Conservation (phyloP, 1,284 basidiomycete species). For the Cryptococcus wingfieldii region DNA sequence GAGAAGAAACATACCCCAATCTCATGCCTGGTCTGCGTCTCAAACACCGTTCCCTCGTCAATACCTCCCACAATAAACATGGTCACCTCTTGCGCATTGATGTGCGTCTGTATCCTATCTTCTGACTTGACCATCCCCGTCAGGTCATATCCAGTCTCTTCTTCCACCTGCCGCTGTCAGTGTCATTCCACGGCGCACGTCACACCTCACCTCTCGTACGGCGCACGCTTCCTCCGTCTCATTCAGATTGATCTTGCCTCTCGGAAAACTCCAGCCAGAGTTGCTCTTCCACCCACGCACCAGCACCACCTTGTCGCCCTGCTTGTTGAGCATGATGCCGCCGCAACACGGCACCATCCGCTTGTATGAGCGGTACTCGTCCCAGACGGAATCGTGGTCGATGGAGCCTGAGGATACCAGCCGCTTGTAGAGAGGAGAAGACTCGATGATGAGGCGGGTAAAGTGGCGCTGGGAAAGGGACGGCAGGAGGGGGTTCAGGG, state of each 20-base stretch:
- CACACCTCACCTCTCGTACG: constrained; percentile 69
- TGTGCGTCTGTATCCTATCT: constrained; percentile 78
- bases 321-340: constrained; percentile 86
- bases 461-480: constrained; percentile 87
- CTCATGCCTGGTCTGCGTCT: constrained; percentile 94
- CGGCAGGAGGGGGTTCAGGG: constrained; percentile 80
- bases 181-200: neutral
- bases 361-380: constrained; percentile 74
- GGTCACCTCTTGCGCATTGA: constrained; percentile 83
- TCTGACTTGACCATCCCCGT: constrained; percentile 63
- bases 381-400: constrained; percentile 48
- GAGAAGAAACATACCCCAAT: constrained; percentile 72
- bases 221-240: constrained; percentile 81
- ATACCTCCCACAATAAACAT: constrained; percentile 88
- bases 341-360: constrained; percentile 98
- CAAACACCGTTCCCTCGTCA: constrained; percentile 83
- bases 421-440: constrained; percentile 34
- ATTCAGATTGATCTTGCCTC: constrained; percentile 96
- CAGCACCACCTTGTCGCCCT: constrained; percentile 90
- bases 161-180: constrained; percentile 62
- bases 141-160: constrained; percentile 90
- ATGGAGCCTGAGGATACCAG: constrained; percentile 24
- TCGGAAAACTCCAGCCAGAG: constrained; percentile 96
- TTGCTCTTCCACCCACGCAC: constrained; percentile 98
- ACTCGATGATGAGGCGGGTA: constrained; percentile 80